A percentile compares a stretch with the other conserved stretches of the same genome.
Evolutionary conservation across 345 rosid species (phyloP).

Genomic region (Salix purpurea): DNA sequence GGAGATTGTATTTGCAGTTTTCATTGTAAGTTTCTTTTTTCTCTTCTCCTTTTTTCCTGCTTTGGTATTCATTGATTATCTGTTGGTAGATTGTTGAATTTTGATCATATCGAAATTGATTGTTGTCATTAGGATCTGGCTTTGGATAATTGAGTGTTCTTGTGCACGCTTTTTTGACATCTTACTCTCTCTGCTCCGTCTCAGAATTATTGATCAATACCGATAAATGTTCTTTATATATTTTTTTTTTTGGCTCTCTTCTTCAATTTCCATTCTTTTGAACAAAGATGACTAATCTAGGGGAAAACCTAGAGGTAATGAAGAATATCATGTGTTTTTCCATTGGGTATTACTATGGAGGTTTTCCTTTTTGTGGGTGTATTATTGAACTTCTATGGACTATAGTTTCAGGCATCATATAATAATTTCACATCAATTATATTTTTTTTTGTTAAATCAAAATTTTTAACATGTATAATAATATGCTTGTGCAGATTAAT

Average conservation of each 20-base stretch:
- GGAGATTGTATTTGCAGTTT: slow-evolving; percentile 48
- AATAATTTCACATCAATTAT: neutral
- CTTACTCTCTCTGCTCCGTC: neutral
- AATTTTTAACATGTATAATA: neutral
- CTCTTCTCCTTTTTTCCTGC: neutral
- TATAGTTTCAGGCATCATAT: neutral
- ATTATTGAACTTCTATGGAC: neutral
- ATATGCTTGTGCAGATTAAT: neutral
- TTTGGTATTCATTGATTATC: neutral
- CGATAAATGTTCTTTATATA: neutral
- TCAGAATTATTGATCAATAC: neutral
- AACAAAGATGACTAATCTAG: neutral
- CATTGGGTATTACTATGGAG: neutral
- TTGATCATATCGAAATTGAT: neutral
- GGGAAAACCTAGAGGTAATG: neutral
- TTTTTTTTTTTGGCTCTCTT: neutral
- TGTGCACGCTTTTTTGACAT: neutral
- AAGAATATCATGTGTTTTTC: neutral
- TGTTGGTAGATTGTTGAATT: neutral
- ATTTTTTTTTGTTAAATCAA: neutral
- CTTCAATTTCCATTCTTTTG: neutral
- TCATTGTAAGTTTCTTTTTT: slow-evolving; percentile 35
- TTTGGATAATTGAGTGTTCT: neutral
- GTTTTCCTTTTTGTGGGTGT: neutral
- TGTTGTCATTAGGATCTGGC: neutral